These are phyloP conservation scores for Penicillium subrubescens DNA, from an alignment of 495 filamentous ascomycete genomes.

Conservation along the genomic window DNA sequence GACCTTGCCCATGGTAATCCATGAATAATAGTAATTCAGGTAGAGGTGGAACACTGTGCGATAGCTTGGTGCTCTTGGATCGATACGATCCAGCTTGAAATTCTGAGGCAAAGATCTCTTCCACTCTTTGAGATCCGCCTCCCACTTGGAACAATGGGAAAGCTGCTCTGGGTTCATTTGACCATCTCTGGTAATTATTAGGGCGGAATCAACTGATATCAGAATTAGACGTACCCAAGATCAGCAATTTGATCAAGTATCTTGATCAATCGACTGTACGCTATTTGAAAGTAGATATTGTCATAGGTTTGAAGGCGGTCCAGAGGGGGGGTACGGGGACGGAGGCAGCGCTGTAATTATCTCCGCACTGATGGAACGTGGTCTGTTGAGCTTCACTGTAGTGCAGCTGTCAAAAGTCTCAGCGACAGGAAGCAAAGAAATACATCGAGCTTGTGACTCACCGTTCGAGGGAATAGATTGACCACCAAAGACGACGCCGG, in stretches of 20 bases:
- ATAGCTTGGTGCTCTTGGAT: conserved; percentile 18
- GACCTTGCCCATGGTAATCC: conserved; percentile 27
- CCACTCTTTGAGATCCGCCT: conserved; percentile 20
- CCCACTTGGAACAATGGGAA: background rate
- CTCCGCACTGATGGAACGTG: conserved; percentile 21
- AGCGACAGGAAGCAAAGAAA: background rate
- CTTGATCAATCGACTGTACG: conserved; percentile 19
- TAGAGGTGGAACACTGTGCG: conserved; percentile 29
- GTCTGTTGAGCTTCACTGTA: conserved; percentile 25
- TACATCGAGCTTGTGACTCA: background rate
- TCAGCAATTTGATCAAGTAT: conserved; percentile 25
- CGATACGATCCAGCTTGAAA: conserved; percentile 22
- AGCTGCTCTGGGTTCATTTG: conserved; percentile 6
- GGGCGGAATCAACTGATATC: background rate
- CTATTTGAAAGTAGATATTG: conserved; percentile 26
- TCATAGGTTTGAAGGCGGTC: conserved; percentile 21
- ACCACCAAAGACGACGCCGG: conserved; percentile 28
- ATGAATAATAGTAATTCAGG: conserved; percentile 29
- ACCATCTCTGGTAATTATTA: background rate
- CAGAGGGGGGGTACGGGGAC: conserved; percentile 11
- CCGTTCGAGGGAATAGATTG: conserved; percentile 34
- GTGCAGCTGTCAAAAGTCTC: conserved; percentile 12
- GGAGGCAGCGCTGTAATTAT: conserved; percentile 21
- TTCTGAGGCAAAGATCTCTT: conserved; percentile 22
- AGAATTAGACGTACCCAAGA: conserved; percentile 8